Evolutionary conservation across 2,329 filamentous ascomycete genomes (phyloP).

Genomic region (Acarospora socialis): DNA sequence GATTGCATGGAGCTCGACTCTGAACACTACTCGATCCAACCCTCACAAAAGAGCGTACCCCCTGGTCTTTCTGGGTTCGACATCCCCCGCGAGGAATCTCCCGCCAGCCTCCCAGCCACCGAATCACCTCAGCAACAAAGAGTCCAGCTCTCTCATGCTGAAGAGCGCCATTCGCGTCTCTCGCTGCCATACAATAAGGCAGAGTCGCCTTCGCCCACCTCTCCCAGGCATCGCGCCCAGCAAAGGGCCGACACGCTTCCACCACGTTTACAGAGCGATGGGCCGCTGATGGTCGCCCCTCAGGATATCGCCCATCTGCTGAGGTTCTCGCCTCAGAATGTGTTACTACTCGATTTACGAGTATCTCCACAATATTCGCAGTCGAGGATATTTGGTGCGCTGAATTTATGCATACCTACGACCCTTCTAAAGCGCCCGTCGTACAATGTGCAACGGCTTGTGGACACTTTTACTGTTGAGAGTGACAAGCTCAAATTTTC

Average conservation of each 20-base stretch:
- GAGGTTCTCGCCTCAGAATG: conserved; percentile 26
- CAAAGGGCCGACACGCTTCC: conserved; percentile 12
- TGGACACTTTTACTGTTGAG: conserved; percentile 68
- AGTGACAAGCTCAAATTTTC: conserved; percentile 58
- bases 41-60: too few species aligned
- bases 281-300: conserved; percentile 30
- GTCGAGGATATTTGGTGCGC: conserved; percentile 60
- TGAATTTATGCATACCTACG: conserved; percentile 91
- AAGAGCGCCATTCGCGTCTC: conserved; percentile 40
- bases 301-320: conserved; percentile 36
- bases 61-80: too few species aligned
- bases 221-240: conserved; percentile 10
- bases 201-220: conserved; percentile 27
- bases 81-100: conserved; percentile 35
- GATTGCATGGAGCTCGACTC: conserved; percentile 12
- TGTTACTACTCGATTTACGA: conserved; percentile 71
- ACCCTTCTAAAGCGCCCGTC: conserved; percentile 82
- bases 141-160: conserved; percentile 25
- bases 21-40: too few species aligned
- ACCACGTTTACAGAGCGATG: conserved; percentile 15
- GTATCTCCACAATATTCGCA: conserved; percentile 70
- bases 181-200: conserved; percentile 38
- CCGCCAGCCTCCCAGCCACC: conserved; percentile 28
- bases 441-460: conserved; percentile 76
- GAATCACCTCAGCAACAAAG: conserved; percentile 18